These are phyloP conservation scores for Monosporascus sp. DNA, from an alignment of 2,329 filamentous ascomycete species.

Conservation along the genomic window DNA sequence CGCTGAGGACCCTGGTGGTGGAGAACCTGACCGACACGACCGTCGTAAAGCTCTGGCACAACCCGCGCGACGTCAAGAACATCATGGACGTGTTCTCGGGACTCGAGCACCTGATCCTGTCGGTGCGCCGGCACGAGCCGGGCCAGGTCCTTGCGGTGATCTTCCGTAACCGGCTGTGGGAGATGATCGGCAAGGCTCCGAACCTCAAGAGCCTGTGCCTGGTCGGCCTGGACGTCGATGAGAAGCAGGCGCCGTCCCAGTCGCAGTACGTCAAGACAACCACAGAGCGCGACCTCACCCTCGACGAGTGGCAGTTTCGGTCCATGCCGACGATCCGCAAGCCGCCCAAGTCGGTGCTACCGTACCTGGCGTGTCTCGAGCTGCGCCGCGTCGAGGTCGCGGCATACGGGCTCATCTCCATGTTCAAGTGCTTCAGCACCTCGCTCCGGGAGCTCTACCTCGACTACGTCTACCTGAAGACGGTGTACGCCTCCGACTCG, in stretches of 20 bases:
- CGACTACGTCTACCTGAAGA: slow-evolving; percentile 41
- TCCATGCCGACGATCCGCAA: slow-evolving; percentile 28
- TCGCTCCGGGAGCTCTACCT: slow-evolving; percentile 41
- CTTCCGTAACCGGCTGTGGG: slow-evolving; percentile 44
- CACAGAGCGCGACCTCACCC: slow-evolving; percentile 28
- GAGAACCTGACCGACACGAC: slow-evolving; percentile 46
- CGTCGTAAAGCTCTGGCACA: slow-evolving; percentile 43
- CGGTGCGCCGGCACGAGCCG: slow-evolving; percentile 39
- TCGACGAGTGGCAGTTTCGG: slow-evolving; percentile 35
- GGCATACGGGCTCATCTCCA: slow-evolving; percentile 29
- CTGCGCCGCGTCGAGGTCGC: slow-evolving; percentile 37
- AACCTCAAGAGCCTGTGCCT: slow-evolving; percentile 42
- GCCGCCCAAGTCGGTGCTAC: slow-evolving; percentile 28
- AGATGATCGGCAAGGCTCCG: slow-evolving; percentile 40
- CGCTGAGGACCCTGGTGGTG: slow-evolving; percentile 41
- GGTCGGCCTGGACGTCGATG: slow-evolving; percentile 38
- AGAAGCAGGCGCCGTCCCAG: slow-evolving; percentile 19
- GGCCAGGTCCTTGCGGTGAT: slow-evolving; percentile 27
- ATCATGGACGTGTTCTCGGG: slow-evolving; percentile 36
- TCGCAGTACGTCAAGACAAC: slow-evolving; percentile 31
- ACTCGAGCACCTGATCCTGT: slow-evolving; percentile 41
- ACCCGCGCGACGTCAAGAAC: slow-evolving; percentile 46
- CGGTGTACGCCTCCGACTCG: slow-evolving; percentile 27
- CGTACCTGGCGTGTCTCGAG: slow-evolving; percentile 37
- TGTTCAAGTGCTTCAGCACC: slow-evolving; percentile 29